phyloP scores from a whole-genome alignment of 352 stramenopile species.

The Phytopythium ostracodes region DNA sequence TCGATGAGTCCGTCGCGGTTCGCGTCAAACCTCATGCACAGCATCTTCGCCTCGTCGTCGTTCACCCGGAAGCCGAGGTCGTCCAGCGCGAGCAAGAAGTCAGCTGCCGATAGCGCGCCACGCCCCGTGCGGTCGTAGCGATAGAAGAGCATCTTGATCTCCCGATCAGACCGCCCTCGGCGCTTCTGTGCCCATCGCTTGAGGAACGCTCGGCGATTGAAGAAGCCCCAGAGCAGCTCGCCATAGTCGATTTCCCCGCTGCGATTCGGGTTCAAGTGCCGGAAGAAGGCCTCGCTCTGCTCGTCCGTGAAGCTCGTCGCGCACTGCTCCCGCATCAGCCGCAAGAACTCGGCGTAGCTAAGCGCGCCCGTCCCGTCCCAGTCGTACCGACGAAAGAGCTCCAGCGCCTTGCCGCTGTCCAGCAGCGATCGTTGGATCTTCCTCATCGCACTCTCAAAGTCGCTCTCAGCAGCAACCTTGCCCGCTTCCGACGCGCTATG shows the following conservation, averaged over 20 bases:
- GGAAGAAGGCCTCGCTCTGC: slow-evolving; percentile 39
- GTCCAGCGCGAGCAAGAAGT: slow-evolving; percentile 54
- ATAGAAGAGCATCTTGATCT: slow-evolving; percentile 37
- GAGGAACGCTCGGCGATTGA: slow-evolving; percentile 52
- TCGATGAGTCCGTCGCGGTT: slow-evolving; percentile 55
- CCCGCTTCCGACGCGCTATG: slow-evolving; percentile 25
- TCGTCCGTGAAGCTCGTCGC: slow-evolving; percentile 28
- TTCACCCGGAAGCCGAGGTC: slow-evolving; percentile 44
- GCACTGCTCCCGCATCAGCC: slow-evolving; percentile 22
- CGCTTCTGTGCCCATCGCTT: slow-evolving; percentile 43
- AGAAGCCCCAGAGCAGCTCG: slow-evolving; percentile 62
- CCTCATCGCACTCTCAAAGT: slow-evolving; percentile 42
- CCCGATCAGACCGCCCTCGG: not conserved
- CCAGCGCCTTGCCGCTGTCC: slow-evolving; percentile 16
- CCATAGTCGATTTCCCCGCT: slow-evolving; percentile 52
- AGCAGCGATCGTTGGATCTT: slow-evolving; percentile 51
- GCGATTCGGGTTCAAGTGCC: slow-evolving; percentile 40
- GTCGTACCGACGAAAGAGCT: slow-evolving; percentile 48
- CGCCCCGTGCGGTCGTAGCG: slow-evolving; percentile 33
- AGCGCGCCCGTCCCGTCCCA: slow-evolving; percentile 41
- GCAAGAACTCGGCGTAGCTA: slow-evolving; percentile 38
- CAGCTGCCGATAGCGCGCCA: slow-evolving; percentile 29
- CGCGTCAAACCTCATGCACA: slow-evolving; percentile 46
- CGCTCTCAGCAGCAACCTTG: slow-evolving; percentile 19
- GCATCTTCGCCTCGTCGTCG: slow-evolving; percentile 39